phyloP scores from a whole-genome alignment of 129 eudicot species.

The Flaveria sonorensis region DNA sequence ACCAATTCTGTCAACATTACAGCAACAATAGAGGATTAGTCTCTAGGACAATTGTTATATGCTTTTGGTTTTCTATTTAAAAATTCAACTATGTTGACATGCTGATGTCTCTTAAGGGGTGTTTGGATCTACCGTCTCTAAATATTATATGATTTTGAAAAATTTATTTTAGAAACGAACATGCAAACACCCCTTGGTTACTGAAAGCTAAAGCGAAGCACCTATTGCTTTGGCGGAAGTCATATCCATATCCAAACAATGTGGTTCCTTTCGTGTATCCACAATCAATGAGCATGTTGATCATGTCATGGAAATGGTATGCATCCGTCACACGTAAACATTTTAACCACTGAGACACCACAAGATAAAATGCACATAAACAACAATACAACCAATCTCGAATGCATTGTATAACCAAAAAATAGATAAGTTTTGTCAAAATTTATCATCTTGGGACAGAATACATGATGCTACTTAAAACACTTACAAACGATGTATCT shows the following conservation, averaged over 20 bases:
- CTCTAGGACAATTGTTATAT: neutral
- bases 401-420: slow-evolving; percentile 1
- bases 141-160: neutral
- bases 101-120: neutral
- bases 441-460: neutral
- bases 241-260: slow-evolving; percentile 92
- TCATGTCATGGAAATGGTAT: slow-evolving; percentile 97
- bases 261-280: slow-evolving; percentile 96
- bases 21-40: neutral
- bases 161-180: neutral
- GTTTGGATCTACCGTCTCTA: neutral
- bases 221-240: slow-evolving; percentile 96
- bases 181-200: neutral
- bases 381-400: neutral
- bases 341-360: slow-evolving; percentile 64
- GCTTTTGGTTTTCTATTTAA: neutral
- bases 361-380: slow-evolving; percentile 7
- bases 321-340: slow-evolving; percentile 63
- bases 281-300: slow-evolving; percentile 81
- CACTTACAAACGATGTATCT: slow-evolving; percentile 85
- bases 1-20: slow-evolving; percentile 65
- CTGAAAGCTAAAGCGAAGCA: slow-evolving; percentile 24
- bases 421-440: neutral
- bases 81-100: neutral
- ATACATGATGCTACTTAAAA: neutral